Conservation (phyloP, 2,329 filamentous ascomycete species). For the Mycocentrospora acerina region DNA sequence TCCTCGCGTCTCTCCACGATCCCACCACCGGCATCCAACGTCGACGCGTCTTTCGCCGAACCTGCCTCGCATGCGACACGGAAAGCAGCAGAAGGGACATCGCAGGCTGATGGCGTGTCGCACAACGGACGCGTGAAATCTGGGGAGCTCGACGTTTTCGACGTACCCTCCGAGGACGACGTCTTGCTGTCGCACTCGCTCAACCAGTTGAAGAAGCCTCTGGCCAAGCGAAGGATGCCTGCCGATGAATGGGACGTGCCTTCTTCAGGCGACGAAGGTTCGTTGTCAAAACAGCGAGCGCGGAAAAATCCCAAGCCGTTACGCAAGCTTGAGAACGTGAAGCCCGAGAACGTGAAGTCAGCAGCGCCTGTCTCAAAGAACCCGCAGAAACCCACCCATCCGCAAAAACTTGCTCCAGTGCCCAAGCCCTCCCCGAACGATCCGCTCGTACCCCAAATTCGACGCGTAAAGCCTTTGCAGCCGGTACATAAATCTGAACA, state of each 20-base stretch:
- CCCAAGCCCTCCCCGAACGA: constrained; percentile 1
- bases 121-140: constrained; percentile 9
- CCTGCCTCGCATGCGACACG: constrained; percentile 8
- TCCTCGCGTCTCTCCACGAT: constrained; percentile 25
- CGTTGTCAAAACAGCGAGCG: neutral
- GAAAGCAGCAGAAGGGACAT: constrained; percentile 10
- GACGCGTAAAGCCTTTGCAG: constrained; percentile 16
- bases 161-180: constrained; percentile 45
- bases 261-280: constrained; percentile 9
- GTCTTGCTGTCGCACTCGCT: constrained; percentile 6
- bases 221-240: constrained; percentile 12
- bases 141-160: constrained; percentile 38
- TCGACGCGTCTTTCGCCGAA: constrained; percentile 37
- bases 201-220: constrained; percentile 15
- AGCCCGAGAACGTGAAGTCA: constrained; percentile 6
- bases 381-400: constrained; percentile 5
- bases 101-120: constrained; percentile 4
- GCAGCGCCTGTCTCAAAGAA: constrained; percentile 5
- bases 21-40: constrained; percentile 15
- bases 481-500: constrained; percentile 4
- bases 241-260: constrained; percentile 12
- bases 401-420: constrained; percentile 1
- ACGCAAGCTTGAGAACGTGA: constrained; percentile 13
- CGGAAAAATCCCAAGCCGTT: constrained; percentile 7
- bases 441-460: neutral